Base-by-base conservation (phyloP, 352 stramenopile species). In the Ophiocytium majus region DNA sequence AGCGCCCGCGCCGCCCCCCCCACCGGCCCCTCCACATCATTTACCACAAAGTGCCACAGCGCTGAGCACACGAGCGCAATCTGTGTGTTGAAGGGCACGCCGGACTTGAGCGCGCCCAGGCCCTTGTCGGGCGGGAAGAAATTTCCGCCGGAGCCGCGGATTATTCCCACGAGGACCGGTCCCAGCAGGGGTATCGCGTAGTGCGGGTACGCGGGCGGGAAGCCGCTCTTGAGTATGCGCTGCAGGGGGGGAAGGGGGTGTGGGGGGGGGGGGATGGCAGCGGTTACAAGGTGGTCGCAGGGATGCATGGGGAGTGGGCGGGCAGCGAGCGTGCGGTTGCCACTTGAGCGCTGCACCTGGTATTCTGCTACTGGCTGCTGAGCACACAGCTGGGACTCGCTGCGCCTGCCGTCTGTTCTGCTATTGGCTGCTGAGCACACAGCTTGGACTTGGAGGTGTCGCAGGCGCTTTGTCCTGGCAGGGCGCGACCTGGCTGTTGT, bases 111-210 rank as follows among this genome's bases (percentile, higher is more conserved):
- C 14, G 32, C 66, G 35, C 66, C 35, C 5, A 78, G 66, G 66
- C 66, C 66, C 35, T 78, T 78, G 32, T 78, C 66, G 35, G 66
- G 66, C 5, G 66, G 66, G 35, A 78, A 78, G 32, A 78, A 5
- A 14, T 43, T 43, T 5, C 66, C 66, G 32, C 66, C 66, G 35
- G 66, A 5, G 35, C 66, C 66, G 66, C 66, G 66, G 32, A 78
- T 43, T 14, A 14, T 78, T 5, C 66, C 66, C 5, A 78, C 66
- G 17, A 78, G 5, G 32, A 78, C 14, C 5, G 66, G 66, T 14
- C 66, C 66, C 5, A 78, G 35, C 32, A 78, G 66, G 35, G 66
- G 66, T 5, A 78, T 43, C 5, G 66, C 5, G 35, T 78, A 78
- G 35, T 78, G 14, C 5, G 14, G 5, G 35, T 14, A 5, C 5